phyloP scores from a whole-genome alignment of 164 flowering plant genomes.

The Amborella trichopoda region DNA sequence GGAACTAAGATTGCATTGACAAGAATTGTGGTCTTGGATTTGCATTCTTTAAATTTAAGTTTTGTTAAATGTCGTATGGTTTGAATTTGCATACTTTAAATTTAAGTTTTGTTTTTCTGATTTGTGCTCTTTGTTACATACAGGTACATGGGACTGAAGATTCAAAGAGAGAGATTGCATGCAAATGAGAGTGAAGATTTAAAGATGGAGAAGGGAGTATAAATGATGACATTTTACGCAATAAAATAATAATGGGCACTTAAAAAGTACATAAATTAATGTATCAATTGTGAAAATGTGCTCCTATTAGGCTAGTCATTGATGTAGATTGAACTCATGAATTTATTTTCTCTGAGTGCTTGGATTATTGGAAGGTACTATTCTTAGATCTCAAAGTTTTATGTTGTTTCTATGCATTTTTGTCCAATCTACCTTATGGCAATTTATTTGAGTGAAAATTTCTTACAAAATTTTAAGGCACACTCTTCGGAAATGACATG shows the following conservation, averaged over 20 bases:
- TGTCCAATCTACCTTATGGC: no score
- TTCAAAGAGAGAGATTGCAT: constrained; percentile 10
- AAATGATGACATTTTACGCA: neutral
- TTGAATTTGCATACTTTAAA: no score
- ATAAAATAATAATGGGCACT: neutral
- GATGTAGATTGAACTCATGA: neutral
- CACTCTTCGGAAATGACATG: no score
- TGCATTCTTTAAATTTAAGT: neutral
- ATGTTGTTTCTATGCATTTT: no score
- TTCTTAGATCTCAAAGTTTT: no score
- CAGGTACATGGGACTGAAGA: constrained; percentile 13
- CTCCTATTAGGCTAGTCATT: neutral
- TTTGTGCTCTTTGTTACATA: neutral
- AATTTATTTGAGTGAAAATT: no score
- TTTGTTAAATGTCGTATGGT: neutral
- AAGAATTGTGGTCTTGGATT: no score
- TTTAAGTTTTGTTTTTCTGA: no score
- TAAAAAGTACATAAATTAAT: neutral
- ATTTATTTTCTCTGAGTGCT: no score
- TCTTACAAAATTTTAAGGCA: no score
- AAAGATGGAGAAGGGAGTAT: neutral
- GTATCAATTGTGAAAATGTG: neutral
- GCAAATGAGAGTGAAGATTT: constrained; percentile 2
- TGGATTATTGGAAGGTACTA: no score
- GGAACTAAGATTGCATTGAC: neutral